Base-by-base conservation (phyloP, 1,284 basidiomycete species). In the Pholiota adiposa region DNA sequence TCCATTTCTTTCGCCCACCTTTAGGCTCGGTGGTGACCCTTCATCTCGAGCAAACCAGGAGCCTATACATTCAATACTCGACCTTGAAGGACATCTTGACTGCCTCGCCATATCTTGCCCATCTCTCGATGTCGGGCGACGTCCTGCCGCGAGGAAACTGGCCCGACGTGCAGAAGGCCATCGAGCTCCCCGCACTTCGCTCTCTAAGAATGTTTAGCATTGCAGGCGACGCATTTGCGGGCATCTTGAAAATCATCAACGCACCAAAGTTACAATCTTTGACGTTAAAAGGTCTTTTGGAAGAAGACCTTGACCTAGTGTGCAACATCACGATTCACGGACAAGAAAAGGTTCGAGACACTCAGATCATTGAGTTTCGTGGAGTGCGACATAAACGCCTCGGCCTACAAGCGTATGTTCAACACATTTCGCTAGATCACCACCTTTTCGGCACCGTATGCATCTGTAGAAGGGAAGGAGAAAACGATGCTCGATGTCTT, bases 71-170 rank as follows among this genome's bases (percentile, higher is more conserved):
- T 11, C 57, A 58, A 4, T 75, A 74, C 54, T 53, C 61, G 8
- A 69, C 69, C 11, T 73, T 81, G 55, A 63, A 66, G 14, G 60
- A 63, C 4, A 64, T 79, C 16, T 27, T 79, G 16, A 70, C 70
- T 2, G 59, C 69, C 7, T 70, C 74, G 4, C 65, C 67, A 5
- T 44, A 34, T 25, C 67, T 82, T 2, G 56, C 63, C 11, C 67
- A 80, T 65, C 69, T 81, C 21, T 80, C 78, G 16, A 56, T 81
- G 16, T 70, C 73, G 40, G 79, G 79, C 11, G 76, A 79, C 36
- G 68, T 78, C 34, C 68, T 76, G 43, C 59, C 51, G 14, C 34
- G 54, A 7, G 51, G 55, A 8, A 43, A 61, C 6, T 74, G 72
- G 70, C 65, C 69, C 12, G 51, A 51, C 8, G 55, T 51, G 8